A percentile compares a stretch with the other conserved stretches of the same genome.
phyloP scores from a whole-genome alignment of 2,329 filamentous ascomycete genomes.

The Nectriaceae sp. region DNA sequence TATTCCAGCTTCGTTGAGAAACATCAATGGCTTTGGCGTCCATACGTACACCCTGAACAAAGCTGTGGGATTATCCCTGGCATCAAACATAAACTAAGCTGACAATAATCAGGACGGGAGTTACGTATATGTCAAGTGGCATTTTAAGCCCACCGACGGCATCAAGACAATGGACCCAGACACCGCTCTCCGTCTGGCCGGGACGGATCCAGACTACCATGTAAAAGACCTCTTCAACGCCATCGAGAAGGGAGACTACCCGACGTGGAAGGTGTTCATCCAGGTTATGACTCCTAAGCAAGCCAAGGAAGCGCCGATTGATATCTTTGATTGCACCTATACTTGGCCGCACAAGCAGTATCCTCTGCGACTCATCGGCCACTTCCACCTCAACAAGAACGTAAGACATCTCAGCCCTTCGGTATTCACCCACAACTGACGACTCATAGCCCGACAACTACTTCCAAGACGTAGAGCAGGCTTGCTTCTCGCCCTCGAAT shows the following conservation, averaged over 20 bases:
- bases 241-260: constrained; percentile 61
- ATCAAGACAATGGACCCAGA: neutral
- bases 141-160: neutral
- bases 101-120: constrained; percentile 19
- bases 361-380: constrained; percentile 61
- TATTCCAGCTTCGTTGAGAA: constrained; percentile 41
- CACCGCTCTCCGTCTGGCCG: neutral
- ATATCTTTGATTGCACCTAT: constrained; percentile 71
- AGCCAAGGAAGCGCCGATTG: constrained; percentile 61
- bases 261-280: constrained; percentile 64
- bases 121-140: neutral
- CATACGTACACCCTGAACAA: neutral
- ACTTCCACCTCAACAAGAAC: constrained; percentile 66
- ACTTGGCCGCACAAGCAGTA: constrained; percentile 67
- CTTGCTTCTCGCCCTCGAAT: constrained; percentile 65
- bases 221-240: constrained; percentile 38
- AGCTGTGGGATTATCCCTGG: no score
- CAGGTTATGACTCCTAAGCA: constrained; percentile 65
- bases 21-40: neutral
- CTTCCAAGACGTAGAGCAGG: constrained; percentile 70
- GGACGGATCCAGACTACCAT: constrained; percentile 29
- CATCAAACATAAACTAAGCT: no score
- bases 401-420: constrained; percentile 20
- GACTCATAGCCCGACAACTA: constrained; percentile 53
- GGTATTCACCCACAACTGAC: neutral